A percentile compares a stretch with the other conserved stretches of the same genome.
Conservation (phyloP, 2,329 filamentous ascomycete species). For the Parastagonospora nodorum region DNA sequence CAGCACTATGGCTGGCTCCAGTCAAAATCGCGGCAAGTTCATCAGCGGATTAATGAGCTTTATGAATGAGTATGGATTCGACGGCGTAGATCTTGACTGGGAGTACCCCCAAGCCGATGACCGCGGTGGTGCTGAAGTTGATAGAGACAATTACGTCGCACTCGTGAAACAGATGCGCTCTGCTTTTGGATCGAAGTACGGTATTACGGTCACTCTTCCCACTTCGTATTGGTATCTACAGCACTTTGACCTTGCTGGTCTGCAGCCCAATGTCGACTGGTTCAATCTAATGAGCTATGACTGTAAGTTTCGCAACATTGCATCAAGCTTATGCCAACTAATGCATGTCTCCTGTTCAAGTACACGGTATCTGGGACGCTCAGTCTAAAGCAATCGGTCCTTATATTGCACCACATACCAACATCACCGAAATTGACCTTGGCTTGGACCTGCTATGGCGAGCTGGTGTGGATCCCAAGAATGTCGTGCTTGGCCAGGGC, state of each 20-base stretch:
- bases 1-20: conserved; percentile 29
- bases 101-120: conserved; percentile 26
- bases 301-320: no score
- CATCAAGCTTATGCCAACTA: no score
- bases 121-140: conserved; percentile 1
- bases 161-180: conserved; percentile 2
- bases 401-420: conserved; percentile 48
- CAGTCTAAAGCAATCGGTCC: conserved; percentile 14
- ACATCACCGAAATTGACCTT: conserved; percentile 52
- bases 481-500: conserved; percentile 53
- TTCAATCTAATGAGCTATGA: conserved; percentile 56
- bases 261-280: conserved; percentile 39
- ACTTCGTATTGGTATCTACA: conserved; percentile 28
- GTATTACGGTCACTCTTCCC: conserved; percentile 20
- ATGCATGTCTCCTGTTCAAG: no score
- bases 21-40: conserved; percentile 36
- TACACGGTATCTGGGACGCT: conserved; percentile 49
- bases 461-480: conserved; percentile 45
- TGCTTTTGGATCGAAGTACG: conserved; percentile 14
- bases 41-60: conserved; percentile 44
- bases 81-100: conserved; percentile 55
- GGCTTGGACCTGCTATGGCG: conserved; percentile 54
- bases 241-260: conserved; percentile 25
- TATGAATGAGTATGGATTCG: conserved; percentile 49
- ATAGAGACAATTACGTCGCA: conserved; percentile 2